phyloP scores from a whole-genome alignment of 2,329 filamentous ascomycete genomes.

The Sporothrix phasma region DNA sequence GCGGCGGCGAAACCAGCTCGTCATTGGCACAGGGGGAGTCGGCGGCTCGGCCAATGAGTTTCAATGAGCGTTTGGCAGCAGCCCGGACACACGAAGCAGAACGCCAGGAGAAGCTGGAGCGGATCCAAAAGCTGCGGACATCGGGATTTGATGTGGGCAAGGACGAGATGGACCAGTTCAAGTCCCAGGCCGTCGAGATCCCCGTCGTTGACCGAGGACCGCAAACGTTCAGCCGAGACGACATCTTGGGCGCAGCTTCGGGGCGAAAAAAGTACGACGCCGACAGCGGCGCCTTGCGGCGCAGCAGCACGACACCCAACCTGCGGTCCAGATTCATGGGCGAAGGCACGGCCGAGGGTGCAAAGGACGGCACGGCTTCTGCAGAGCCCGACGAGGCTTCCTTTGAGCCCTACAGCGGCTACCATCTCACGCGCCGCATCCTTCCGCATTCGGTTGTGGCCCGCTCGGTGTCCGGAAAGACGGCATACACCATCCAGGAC shows the following conservation, averaged over 20 bases:
- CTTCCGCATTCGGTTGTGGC: conserved; percentile 73
- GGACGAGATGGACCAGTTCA: conserved; percentile 51
- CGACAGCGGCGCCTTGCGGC: conserved; percentile 22
- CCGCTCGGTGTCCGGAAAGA: conserved; percentile 68
- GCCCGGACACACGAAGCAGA: conserved; percentile 48
- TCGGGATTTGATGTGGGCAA: conserved; percentile 47
- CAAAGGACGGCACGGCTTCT: neutral
- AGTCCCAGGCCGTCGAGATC: conserved; percentile 46
- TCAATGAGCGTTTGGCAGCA: conserved; percentile 77
- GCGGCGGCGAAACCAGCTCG: too few relatives aligned
- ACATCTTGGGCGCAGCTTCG: conserved; percentile 39
- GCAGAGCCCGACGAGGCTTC: conserved; percentile 27
- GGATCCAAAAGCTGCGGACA: conserved; percentile 44
- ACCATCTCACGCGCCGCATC: conserved; percentile 74
- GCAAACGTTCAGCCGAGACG: conserved; percentile 52
- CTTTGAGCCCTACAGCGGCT: conserved; percentile 78
- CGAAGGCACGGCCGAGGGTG: neutral
- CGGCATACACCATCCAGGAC: conserved; percentile 67
- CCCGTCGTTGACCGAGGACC: conserved; percentile 38
- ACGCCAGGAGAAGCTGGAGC: conserved; percentile 40
- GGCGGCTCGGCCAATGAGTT: conserved; percentile 43
- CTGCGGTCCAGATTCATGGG: conserved; percentile 15
- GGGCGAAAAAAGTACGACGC: neutral
- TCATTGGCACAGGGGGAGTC: conserved; percentile 11
- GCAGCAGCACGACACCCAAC: conserved; percentile 36